phyloP scores from a whole-genome alignment of 192 early-diverging fungal species.

The Coemansia sp. region DNA sequence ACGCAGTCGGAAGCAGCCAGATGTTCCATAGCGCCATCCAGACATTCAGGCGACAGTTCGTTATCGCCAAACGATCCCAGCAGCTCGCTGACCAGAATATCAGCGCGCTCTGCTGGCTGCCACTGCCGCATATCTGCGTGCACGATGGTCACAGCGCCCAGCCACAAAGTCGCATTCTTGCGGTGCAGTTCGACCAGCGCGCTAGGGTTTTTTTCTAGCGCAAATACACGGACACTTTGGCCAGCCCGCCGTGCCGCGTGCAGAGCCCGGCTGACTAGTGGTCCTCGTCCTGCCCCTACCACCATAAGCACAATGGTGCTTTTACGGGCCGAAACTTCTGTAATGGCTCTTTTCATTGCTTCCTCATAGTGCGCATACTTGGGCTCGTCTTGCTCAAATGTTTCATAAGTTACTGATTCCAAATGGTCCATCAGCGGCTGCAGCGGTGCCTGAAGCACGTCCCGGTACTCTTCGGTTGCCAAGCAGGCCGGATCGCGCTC shows the following conservation, averaged over 20 bases:
- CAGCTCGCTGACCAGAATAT: constrained; percentile 94
- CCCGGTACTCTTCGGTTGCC: constrained; percentile 77
- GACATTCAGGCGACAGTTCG: constrained; percentile 98
- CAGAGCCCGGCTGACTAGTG: constrained; percentile 86
- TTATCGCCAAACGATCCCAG: constrained; percentile 99
- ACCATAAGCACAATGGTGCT: constrained; percentile 72
- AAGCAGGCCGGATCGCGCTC: constrained; percentile 36
- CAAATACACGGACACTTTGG: constrained; percentile 68
- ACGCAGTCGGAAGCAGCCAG: constrained; percentile 73
- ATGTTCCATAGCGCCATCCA: constrained; percentile 79
- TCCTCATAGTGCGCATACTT: constrained; percentile 92
- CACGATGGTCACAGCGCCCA: constrained; percentile 74
- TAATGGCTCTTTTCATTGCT: constrained; percentile 60
- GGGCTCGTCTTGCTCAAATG: constrained; percentile 91
- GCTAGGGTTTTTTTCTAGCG: constrained; percentile 96
- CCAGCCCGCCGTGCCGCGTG: constrained; percentile 65
- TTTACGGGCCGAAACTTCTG: constrained; percentile 34
- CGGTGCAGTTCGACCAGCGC: constrained; percentile 81
- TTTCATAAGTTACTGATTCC: constrained; percentile 90
- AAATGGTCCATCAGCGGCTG: constrained; percentile 95
- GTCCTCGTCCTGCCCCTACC: constrained; percentile 93
- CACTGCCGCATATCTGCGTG: constrained; percentile 90
- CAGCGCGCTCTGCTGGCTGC: constrained; percentile 68
- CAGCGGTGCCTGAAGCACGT: constrained; percentile 82
- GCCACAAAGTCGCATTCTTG: constrained; percentile 74